These are phyloP conservation scores for Pichia scutulata DNA, from an alignment of 805 yeast species.

Conservation along the genomic window DNA sequence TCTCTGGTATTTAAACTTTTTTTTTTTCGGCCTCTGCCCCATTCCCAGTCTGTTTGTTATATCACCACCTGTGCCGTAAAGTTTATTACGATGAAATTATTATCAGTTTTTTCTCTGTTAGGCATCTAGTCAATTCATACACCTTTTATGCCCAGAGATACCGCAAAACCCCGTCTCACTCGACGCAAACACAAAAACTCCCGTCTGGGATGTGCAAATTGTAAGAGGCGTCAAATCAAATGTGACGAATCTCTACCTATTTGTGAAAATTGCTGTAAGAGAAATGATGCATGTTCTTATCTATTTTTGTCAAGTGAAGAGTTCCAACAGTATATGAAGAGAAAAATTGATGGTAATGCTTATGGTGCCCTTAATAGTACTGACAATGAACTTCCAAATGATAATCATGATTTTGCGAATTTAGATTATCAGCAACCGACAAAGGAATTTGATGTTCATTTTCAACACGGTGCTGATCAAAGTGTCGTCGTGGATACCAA, in stretches of 20 bases:
- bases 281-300: constrained; percentile 8
- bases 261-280: constrained; percentile 19
- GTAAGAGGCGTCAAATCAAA: constrained; percentile 23
- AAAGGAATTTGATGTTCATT: background rate
- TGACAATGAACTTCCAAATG: background rate
- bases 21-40: no score
- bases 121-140: no score
- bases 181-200: constrained; percentile 45
- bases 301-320: background rate
- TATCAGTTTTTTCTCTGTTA: no score
- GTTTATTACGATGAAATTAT: no score
- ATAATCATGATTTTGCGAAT: background rate
- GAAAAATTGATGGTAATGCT: background rate
- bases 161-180: background rate
- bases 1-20: no score
- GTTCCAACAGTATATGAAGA: background rate
- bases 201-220: constrained; percentile 22
- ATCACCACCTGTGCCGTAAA: no score
- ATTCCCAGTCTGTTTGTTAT: no score
- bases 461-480: background rate
- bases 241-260: constrained; percentile 23
- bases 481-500: background rate
- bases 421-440: background rate
- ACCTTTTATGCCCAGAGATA: no score
- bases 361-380: no score